These are phyloP conservation scores for Agrocybe praecox DNA, from an alignment of 768 basidiomycete genomes.

Conservation along the genomic window DNA sequence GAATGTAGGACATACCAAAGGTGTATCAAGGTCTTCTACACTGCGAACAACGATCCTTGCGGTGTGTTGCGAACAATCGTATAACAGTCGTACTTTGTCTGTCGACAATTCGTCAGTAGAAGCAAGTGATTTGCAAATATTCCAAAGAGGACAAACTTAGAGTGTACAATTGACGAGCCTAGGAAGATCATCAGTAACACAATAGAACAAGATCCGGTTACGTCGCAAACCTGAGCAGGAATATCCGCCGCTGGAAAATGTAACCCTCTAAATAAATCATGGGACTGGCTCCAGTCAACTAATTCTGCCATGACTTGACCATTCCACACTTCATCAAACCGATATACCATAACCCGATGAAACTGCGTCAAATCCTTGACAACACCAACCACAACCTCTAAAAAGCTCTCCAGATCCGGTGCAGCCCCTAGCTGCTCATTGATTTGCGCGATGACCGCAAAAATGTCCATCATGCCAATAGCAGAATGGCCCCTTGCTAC, in stretches of 20 bases:
- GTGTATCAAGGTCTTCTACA: slow-evolving; percentile 64
- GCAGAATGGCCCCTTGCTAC: slow-evolving; percentile 21
- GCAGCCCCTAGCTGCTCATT: slow-evolving; percentile 78
- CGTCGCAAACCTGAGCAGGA: slow-evolving; percentile 57
- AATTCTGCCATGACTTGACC: slow-evolving; percentile 80
- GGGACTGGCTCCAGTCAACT: slow-evolving; percentile 75
- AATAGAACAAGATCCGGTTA: neutral
- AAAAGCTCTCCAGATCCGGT: slow-evolving; percentile 63
- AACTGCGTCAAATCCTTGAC: slow-evolving; percentile 82
- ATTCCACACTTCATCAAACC: slow-evolving; percentile 82
- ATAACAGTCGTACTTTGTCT: slow-evolving; percentile 81
- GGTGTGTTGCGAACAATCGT: slow-evolving; percentile 71
- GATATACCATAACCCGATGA: slow-evolving; percentile 80
- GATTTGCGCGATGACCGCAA: slow-evolving; percentile 76
- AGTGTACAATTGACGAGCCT: slow-evolving; percentile 70
- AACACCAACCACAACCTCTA: slow-evolving; percentile 71
- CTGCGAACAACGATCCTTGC: slow-evolving; percentile 70
- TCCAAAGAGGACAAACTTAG: slow-evolving; percentile 48
- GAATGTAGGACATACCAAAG: slow-evolving; percentile 44
- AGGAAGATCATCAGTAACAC: slow-evolving; percentile 5
- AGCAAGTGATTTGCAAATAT: neutral
- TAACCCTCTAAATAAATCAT: slow-evolving; percentile 71
- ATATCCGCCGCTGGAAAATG: slow-evolving; percentile 75
- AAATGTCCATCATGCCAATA: slow-evolving; percentile 77
- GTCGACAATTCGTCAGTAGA: neutral